Evolutionary conservation across 1,139 yeast genomes (phyloP).

Genomic region (Blastobotrys ciferrii): DNA sequence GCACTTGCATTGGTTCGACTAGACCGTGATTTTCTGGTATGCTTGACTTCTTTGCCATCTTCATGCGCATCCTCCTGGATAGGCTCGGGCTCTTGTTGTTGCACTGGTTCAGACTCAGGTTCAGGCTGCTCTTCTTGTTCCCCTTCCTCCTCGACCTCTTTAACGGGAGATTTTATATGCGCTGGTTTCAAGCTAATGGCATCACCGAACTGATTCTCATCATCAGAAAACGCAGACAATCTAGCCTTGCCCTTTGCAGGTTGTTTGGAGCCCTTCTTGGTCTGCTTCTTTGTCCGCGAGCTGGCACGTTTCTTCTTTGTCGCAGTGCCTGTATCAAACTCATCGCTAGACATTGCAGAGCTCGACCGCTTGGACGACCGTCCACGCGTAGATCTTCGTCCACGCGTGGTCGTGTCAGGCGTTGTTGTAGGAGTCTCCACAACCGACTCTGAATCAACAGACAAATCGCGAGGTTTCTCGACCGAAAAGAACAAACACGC

Average conservation of each 20-base stretch:
- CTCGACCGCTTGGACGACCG: constrained; percentile 7
- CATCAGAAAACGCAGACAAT: constrained; percentile 14
- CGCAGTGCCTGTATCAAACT: constrained; percentile 1
- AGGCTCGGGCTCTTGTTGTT: background rate
- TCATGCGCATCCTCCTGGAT: background rate
- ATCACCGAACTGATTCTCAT: constrained; percentile 4
- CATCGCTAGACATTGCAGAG: constrained; percentile 6
- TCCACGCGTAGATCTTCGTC: background rate
- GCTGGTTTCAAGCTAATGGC: constrained; percentile 4
- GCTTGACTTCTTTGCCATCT: background rate
- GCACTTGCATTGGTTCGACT: constrained; percentile 6
- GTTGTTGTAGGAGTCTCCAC: background rate
- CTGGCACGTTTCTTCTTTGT: background rate
- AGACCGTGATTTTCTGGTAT: background rate
- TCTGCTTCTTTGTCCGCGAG: constrained; percentile 8
- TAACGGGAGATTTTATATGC: constrained; percentile 4
- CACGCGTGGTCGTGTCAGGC: background rate
- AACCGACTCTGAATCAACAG: constrained; percentile 1
- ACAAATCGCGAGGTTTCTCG: constrained; percentile 4
- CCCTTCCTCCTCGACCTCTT: background rate
- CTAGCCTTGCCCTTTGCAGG: constrained; percentile 4
- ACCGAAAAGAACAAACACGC: constrained; percentile 50
- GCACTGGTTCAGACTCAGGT: background rate
- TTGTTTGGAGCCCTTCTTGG: background rate
- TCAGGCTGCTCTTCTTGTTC: constrained; percentile 12